Evolutionary conservation across 768 basidiomycete genomes (phyloP), one percentile per base, ranked within the genome.

Genomic region (Serendipita sp.): DNA sequence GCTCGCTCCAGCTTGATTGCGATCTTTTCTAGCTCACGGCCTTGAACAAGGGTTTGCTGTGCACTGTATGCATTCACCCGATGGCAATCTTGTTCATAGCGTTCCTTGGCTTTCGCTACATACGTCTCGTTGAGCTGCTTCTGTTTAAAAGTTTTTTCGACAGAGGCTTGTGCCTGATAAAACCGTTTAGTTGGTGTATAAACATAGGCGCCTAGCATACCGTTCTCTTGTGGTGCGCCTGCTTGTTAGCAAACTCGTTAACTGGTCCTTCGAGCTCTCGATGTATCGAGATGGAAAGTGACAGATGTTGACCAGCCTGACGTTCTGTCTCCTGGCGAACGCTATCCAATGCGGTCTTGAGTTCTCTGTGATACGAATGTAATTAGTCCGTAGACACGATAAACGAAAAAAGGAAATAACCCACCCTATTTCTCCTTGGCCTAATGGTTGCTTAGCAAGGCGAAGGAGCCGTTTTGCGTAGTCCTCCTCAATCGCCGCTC

Each of bases 361-460:
- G 77, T 67, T 94, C 91, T 56, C 92, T 93, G 74, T 41, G 41
- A 41, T 41, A 41, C 67, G 64, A 65, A 63, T 28, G 45, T 67
- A 8, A 67, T 72, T 58, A 72, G 72, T 72, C 41, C 18, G 8
- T 65, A 46, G 18, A 28, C 34, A 56, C 38, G 34, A 35, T 58
- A 34, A 48, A 64, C 34, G 46, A 48, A 66, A 47, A 23, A 67
- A 16, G 30, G 35, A 81, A 5, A 7, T 13, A 2, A 41, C 41
- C 88, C 73, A 93, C 92, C 93, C 95, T 68, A 93, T 89, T 75
- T 97, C 96, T 73, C 96, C 94, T 69, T 81, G 82, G 46, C 94
- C 95, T 44, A 96, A 74, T 5, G 81, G 69, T 66, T 78, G 69
- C 74, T 89, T 94, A 36, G 91, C 81, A 28, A 99, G 77, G 72